These are phyloP conservation scores for Beauveria medogensis DNA, from an alignment of 2,329 filamentous ascomycete species.

Conservation along the genomic window DNA sequence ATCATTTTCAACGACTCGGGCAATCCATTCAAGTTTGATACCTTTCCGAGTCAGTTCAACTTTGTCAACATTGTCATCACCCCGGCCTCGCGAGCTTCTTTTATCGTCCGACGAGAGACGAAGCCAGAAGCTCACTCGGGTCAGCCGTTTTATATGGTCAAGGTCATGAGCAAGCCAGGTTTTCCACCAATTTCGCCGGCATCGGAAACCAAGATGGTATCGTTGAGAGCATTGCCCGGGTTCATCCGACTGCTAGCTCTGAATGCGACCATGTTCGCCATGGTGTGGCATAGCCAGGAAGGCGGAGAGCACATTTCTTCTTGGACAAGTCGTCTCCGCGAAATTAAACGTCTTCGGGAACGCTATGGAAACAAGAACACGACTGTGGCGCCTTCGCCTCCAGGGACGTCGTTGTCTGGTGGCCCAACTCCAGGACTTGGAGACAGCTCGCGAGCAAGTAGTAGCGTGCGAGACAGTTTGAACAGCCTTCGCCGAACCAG, in stretches of 20 bases:
- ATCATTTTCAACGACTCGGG: slow-evolving; percentile 98
- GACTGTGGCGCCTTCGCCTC: slow-evolving; percentile 20
- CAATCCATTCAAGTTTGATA: slow-evolving; percentile 79
- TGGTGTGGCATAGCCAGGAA: slow-evolving; percentile 75
- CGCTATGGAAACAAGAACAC: slow-evolving; percentile 42
- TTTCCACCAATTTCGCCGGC: slow-evolving; percentile 91
- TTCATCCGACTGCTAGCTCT: slow-evolving; percentile 85
- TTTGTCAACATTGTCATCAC: slow-evolving; percentile 95
- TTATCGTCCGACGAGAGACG: slow-evolving; percentile 53
- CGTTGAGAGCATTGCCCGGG: slow-evolving; percentile 68
- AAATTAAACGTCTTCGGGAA: slow-evolving; percentile 76
- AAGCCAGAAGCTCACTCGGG: slow-evolving; percentile 27
- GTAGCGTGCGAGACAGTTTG: slow-evolving; percentile 52
- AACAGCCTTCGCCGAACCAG: slow-evolving; percentile 54
- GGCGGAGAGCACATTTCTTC: slow-evolving; percentile 79
- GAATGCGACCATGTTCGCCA: slow-evolving; percentile 87
- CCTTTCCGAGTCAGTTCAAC: slow-evolving; percentile 91
- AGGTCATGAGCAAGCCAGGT: slow-evolving; percentile 77
- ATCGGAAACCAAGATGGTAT: slow-evolving; percentile 81
- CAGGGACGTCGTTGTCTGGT: slow-evolving; percentile 16
- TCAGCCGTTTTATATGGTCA: slow-evolving; percentile 73
- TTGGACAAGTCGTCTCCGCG: slow-evolving; percentile 79
- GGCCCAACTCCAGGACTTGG: slow-evolving; percentile 13
- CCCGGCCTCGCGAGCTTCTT: slow-evolving; percentile 72
- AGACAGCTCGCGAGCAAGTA: slow-evolving; percentile 33